Base-by-base conservation (phyloP, 2,329 filamentous ascomycete genomes). In the Periconia digitata region DNA sequence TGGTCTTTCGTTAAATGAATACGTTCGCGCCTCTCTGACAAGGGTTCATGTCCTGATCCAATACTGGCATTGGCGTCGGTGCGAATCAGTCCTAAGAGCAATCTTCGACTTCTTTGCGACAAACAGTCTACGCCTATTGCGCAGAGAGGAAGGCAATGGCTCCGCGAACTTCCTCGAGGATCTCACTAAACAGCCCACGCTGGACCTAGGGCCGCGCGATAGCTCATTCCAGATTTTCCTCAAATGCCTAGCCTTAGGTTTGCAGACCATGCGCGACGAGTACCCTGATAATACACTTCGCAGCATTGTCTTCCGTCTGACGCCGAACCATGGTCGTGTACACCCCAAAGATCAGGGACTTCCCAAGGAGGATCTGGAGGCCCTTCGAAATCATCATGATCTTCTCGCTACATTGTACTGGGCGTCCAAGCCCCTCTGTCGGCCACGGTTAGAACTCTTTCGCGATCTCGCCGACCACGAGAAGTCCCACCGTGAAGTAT, bases 371-470 rank as follows among this genome's bases (percentile, higher is more conserved):
- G 81, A 82, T 53, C 67, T 85, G 12, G 76, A 80, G 43, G 80
- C 82, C 1, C 67, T 85, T 39, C 76, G 81, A 40, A 85, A 85
- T 54, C 81, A 85, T 49, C 81, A 84, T 53, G 81, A 85, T 57
- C 71, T 85, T 15, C 72, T 85, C 0, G 81, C 78, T 46, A 81
- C 79, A 3, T 69, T 85, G 13, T 85, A 85, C 60, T 84, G 76
- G 72, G 77, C 76, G 36, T 77, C 79, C 32, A 81, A 82, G 21
- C 66, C 77, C 22, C 70, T 72, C 1, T 78, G 73, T 58, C 74
- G 82, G n/a, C 80, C 80, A 35, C 73, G 76, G 37, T 54, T 83
- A 4, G 72, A 77, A 43, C 70, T 76, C 6, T 74, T 85, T 40
- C 76, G 72, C 22, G 72, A 77, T 44, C 73, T 85, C 6, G 81